A percentile compares a stretch with the other conserved stretches of the same genome.
These are phyloP conservation scores for Colletotrichum theobromicola DNA, from an alignment of 2,329 filamentous ascomycete genomes.

Conservation along the genomic window DNA sequence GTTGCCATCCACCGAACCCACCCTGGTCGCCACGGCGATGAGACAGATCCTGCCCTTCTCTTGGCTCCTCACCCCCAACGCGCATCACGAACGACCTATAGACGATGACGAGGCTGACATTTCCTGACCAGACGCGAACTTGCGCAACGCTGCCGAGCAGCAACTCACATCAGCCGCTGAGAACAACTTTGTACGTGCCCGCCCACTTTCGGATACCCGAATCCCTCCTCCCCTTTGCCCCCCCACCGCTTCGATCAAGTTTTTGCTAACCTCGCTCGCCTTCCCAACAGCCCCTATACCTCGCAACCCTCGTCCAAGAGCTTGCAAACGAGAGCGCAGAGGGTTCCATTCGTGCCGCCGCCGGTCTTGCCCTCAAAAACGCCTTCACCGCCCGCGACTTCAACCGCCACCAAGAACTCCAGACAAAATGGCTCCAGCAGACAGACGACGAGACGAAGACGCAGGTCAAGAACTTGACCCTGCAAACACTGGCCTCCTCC, in stretches of 20 bases:
- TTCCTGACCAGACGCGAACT: slow-evolving; percentile 74
- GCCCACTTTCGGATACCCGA: slow-evolving; percentile 24
- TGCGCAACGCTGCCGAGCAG: slow-evolving; percentile 90
- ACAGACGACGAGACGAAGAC: slow-evolving; percentile 83
- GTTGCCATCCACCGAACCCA: neutral
- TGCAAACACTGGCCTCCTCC: slow-evolving; percentile 82
- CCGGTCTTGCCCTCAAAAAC: slow-evolving; percentile 97
- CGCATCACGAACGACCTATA: neutral
- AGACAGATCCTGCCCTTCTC: neutral
- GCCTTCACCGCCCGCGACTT: slow-evolving; percentile 94
- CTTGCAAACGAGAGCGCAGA: slow-evolving; percentile 88
- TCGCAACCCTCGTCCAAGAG: slow-evolving; percentile 90
- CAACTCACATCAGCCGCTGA: slow-evolving; percentile 93
- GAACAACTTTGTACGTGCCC: slow-evolving; percentile 82
- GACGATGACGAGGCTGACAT: slow-evolving; percentile 27
- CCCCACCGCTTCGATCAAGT: slow-evolving; percentile 4
- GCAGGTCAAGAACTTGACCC: slow-evolving; percentile 86
- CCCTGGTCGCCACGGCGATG: slow-evolving; percentile 4
- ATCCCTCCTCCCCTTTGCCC: slow-evolving; percentile 15
- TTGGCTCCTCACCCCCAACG: slow-evolving; percentile 7
- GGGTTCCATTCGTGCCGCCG: slow-evolving; percentile 87
- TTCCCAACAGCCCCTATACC: slow-evolving; percentile 78
- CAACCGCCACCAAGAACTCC: slow-evolving; percentile 84
- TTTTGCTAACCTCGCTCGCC: slow-evolving; percentile 29
- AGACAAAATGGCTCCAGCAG: slow-evolving; percentile 89